Evolutionary conservation across 1,284 basidiomycete genomes (phyloP), one percentile per base, ranked within the genome.

Genomic region (Cryptococcus sp.): DNA sequence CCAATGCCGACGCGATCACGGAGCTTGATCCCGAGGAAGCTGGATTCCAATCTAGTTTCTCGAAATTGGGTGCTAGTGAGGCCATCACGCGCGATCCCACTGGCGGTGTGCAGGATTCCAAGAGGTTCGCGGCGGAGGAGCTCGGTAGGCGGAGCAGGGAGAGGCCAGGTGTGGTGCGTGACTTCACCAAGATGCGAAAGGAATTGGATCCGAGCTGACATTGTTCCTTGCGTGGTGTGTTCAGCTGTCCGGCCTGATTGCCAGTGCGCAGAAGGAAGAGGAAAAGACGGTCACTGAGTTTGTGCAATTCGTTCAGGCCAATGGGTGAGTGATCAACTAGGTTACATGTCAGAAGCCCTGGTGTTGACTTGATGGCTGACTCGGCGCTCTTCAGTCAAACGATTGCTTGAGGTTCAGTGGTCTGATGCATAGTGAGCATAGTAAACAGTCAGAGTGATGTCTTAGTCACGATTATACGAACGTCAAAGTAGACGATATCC

Each of bases 41-140:
- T 4, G 91, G 92, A 0, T 99, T 97, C 80, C 95, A 99, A 75
- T 90, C 90, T 0, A 88, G 89, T 2, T 99, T 95, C 80, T 93
- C 93, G 54, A 86, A 89, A 48, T 84, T 99, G 11, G 93, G 91
- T 0, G 91, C 95, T 0, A 88, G 89, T 17, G 81, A 82, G 66
- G 71, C 72, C 25, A 64, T 68, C 1, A 67, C 67, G 13, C 67
- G 73, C 27, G 81, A 83, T 62, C 78, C 81, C 0, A 77, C 80
- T 22, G 70, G 71, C 5, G 70, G 74, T 20, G 71, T 82, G 16
- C 61, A 65, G 11, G 81, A 83, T 53, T 72, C 73, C 31, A 78
- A 78, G 63, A 62, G 67, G 46, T 81, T 74, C 61, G 72, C 81
- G 17, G 72, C 70, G 35, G 68, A 66, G 45, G 69, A 77, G 54